A percentile compares a stretch with the other conserved stretches of the same genome.
Conservation (phyloP, 2,329 filamentous ascomycete species). For the Apiospora malaysiana region DNA sequence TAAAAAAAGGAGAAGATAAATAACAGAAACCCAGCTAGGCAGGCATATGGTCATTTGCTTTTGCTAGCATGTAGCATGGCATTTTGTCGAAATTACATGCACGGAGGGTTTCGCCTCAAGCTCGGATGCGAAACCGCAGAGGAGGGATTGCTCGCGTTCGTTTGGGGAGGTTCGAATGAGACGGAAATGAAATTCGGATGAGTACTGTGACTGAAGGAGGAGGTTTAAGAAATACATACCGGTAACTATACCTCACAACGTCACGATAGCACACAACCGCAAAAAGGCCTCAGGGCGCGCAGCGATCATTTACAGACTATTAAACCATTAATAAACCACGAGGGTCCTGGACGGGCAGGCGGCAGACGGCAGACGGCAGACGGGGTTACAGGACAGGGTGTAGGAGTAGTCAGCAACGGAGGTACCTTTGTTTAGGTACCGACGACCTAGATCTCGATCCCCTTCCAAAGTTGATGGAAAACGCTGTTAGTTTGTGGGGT, state of each 20-base stretch:
- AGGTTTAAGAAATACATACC: neutral
- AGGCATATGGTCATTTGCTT: neutral
- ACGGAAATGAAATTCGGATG: neutral
- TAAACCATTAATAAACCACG: no score
- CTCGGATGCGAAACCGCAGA: neutral
- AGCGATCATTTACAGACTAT: neutral
- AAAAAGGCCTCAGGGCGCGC: neutral
- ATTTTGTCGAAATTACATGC: neutral
- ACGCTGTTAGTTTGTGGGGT: constrained; percentile 13
- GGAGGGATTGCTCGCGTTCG: neutral
- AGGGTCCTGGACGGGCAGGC: no score
- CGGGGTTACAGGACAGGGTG: no score
- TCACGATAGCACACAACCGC: neutral
- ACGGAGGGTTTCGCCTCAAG: neutral
- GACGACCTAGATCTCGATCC: neutral
- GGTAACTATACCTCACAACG: neutral
- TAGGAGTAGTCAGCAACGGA: neutral
- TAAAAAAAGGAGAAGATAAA: neutral
- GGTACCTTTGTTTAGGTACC: neutral
- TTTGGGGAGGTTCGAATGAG: neutral
- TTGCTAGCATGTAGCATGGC: neutral
- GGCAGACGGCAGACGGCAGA: no score
- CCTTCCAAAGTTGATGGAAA: constrained; percentile 3
- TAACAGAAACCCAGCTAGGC: neutral
- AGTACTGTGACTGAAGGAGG: neutral